Percentiles rank a stretch among this genome's conserved stretches.
Evolutionary conservation across 164 flowering plant genomes (phyloP).

Genomic region (Tinospora cordifolia): DNA sequence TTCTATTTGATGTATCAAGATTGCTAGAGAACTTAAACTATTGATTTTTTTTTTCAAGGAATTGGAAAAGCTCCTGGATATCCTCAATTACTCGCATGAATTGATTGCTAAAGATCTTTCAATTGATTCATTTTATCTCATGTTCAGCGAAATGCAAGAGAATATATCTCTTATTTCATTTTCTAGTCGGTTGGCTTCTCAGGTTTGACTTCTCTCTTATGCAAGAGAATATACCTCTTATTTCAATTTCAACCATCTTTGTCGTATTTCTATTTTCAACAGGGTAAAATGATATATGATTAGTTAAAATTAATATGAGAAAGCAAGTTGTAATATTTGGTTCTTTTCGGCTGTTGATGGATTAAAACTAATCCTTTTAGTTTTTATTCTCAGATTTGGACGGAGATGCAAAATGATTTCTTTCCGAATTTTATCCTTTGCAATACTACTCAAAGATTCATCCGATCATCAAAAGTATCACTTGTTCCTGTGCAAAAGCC

Average conservation of each 20-base stretch:
- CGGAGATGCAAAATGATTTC: constrained; percentile 96
- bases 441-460: constrained; percentile 94
- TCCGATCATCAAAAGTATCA: constrained; percentile 65
- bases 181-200: constrained; percentile 91
- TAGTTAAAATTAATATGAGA: no score
- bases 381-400: constrained; percentile 59
- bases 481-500: constrained; percentile 80
- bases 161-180: constrained; percentile 86
- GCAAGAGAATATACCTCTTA: no score
- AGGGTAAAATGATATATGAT: no score
- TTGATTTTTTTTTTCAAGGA: constrained; percentile 44
- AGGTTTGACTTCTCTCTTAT: constrained; percentile 39
- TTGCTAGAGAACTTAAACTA: not conserved
- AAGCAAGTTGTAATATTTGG: no score
- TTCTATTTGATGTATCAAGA: not conserved
- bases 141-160: constrained; percentile 94
- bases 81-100: constrained; percentile 70
- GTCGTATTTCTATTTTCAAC: no score
- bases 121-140: constrained; percentile 68
- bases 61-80: constrained; percentile 71
- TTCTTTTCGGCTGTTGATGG: not conserved
- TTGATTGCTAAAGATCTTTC: constrained; percentile 69
- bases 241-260: no score
- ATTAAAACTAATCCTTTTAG: constrained; percentile 1
- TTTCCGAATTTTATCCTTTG: constrained; percentile 92